A percentile compares a stretch with the other conserved stretches of the same genome.
Conservation (phyloP, 73 alveolate genomes). For the Symbiodinium natans region DNA sequence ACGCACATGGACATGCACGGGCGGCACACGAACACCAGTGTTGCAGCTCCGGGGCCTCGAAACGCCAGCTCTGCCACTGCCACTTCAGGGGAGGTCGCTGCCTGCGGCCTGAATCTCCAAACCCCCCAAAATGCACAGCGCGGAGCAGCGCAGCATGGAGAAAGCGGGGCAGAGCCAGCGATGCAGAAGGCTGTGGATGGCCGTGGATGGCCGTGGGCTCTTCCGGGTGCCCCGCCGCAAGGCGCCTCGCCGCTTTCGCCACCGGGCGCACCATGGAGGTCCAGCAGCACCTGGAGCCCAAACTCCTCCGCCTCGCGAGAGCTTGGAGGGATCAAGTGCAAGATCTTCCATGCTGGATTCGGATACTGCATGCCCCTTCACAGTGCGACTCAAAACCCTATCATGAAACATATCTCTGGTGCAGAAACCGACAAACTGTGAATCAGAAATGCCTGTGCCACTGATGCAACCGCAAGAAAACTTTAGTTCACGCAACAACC, state of each 20-base stretch:
- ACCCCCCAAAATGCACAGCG: neutral
- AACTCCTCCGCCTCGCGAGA: neutral
- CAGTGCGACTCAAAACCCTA: too few relatives aligned
- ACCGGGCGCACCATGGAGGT: slow-evolving; percentile 74
- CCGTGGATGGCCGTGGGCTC: too few relatives aligned
- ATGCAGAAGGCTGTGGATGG: too few relatives aligned
- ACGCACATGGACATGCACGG: neutral
- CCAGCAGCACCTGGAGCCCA: slow-evolving; percentile 46
- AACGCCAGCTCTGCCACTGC: slow-evolving; percentile 61
- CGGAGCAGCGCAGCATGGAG: neutral
- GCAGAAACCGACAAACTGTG: too few relatives aligned
- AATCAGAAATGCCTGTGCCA: too few relatives aligned
- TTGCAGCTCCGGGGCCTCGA: neutral
- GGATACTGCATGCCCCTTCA: too few relatives aligned
- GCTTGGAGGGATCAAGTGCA: neutral
- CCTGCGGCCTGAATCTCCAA: neutral
- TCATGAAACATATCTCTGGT: too few relatives aligned
- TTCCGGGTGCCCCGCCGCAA: slow-evolving; percentile 5
- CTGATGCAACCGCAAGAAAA: too few relatives aligned
- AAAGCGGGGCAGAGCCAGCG: too few relatives aligned
- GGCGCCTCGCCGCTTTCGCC: slow-evolving; percentile 85
- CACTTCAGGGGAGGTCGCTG: slow-evolving; percentile 10
- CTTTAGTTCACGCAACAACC: too few relatives aligned
- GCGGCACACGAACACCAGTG: too few relatives aligned
- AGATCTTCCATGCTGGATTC: too few relatives aligned